Conservation (phyloP, 2,329 filamentous ascomycete species). For the Neospermospora avenae region DNA sequence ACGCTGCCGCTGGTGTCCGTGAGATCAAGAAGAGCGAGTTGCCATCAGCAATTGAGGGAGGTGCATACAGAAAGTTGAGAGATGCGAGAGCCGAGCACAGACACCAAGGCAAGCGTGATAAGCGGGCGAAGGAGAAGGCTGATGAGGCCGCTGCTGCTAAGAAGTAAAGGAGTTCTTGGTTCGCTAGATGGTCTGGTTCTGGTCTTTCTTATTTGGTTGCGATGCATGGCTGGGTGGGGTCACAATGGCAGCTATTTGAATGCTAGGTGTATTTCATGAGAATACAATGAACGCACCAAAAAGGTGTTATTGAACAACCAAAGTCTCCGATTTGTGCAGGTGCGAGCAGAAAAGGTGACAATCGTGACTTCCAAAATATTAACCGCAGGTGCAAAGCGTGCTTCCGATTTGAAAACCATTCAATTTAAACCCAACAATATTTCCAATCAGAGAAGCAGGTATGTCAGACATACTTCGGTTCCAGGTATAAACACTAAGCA, state of each 20-base stretch:
- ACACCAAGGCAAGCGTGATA: constrained; percentile 80
- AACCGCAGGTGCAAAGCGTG: not conserved
- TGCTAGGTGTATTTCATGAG: constrained; percentile 38
- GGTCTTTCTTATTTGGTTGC: constrained; percentile 30
- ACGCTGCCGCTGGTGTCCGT: constrained; percentile 60
- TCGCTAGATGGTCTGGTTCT: constrained; percentile 28
- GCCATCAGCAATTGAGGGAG: constrained; percentile 71
- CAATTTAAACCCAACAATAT: not conserved
- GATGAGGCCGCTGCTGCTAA: constrained; percentile 75
- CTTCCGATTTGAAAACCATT: not conserved
- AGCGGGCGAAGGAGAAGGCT: constrained; percentile 85
- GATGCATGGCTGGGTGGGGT: constrained; percentile 29
- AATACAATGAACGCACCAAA: constrained; percentile 33
- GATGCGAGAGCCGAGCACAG: constrained; percentile 80
- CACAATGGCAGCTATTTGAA: constrained; percentile 32
- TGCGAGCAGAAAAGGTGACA: not conserved
- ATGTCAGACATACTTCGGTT: no score
- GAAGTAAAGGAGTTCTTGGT: constrained; percentile 54
- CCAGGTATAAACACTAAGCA: no score
- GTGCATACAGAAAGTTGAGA: constrained; percentile 84
- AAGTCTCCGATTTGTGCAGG: not conserved
- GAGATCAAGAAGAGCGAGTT: constrained; percentile 82
- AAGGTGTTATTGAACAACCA: constrained; percentile 7
- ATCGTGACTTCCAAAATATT: constrained; percentile 1
- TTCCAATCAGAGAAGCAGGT: not conserved